Evolutionary conservation across 1,284 basidiomycete species (phyloP), one percentile per base, ranked within the genome.

Genomic region (Puccinia coronata): DNA sequence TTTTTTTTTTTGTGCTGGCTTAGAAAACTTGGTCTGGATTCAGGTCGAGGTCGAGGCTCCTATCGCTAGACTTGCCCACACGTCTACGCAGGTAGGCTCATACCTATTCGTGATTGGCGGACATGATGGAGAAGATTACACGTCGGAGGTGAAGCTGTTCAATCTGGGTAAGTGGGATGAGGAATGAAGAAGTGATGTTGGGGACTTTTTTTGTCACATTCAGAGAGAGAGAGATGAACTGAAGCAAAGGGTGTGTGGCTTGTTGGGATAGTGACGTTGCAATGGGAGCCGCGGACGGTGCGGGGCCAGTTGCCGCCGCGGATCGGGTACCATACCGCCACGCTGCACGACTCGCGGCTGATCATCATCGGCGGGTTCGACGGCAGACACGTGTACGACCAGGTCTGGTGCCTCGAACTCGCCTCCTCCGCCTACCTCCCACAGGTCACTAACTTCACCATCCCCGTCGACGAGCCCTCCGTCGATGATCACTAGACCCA

Each of bases 121-220:
- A 12, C 84, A 84, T 80, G 82, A 84, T 57, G 84, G 84, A 6
- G 82, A 82, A 41, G 82, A 83, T 41, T 84, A 84, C 76, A 82
- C 82, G 8, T 82, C 74, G 49, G 78, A 82, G 49, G 71, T 83
- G 6, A 81, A 82, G 20, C 25, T 83, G 3, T 83, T 84, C 73
- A 83, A 83, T 63, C 63, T 84, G 23, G 82, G 81, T 83, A 20
- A 18, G 63, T 25, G 16, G 12, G 0, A 47, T n/a, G n/a, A n/a
- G n/a, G n/a, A n/a, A n/a, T n/a, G n/a, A n/a, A n/a, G n/a, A n/a
- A n/a, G n/a, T n/a, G 43, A 47, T 47, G 43, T 43, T 18, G 8
- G 20, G 51, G n/a, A 34, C 57, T 53, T 9, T 39, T 23, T 2
- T 14, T 51, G 18, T 47, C 43, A 47, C 43, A 31, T 34, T 4